phyloP scores from a whole-genome alignment of 192 early-diverging fungal species.

The Dissophora globulifera region DNA sequence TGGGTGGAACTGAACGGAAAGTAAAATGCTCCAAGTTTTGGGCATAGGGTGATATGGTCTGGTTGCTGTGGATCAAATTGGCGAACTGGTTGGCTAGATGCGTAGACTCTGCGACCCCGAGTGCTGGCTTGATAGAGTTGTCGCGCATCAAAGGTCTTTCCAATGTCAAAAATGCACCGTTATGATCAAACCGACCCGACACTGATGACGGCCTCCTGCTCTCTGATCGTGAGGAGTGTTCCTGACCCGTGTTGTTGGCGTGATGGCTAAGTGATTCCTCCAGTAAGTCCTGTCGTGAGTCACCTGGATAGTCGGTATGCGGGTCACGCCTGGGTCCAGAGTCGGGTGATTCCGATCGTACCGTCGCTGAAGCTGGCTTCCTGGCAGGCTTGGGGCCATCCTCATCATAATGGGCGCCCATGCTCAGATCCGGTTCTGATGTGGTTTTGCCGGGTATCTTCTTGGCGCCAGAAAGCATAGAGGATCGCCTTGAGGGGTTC shows the following conservation, averaged over 20 bases:
- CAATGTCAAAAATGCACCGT: background rate
- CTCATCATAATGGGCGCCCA: slow-evolving; percentile 24
- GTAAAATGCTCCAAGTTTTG: slow-evolving; percentile 83
- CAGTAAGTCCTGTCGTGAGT: slow-evolving; percentile 28
- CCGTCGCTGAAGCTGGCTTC: slow-evolving; percentile 50
- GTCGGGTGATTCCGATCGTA: slow-evolving; percentile 47
- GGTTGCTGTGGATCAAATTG: slow-evolving; percentile 83
- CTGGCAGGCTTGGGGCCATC: slow-evolving; percentile 11
- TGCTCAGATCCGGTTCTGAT: slow-evolving; percentile 27
- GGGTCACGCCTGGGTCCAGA: slow-evolving; percentile 38
- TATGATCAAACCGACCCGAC: slow-evolving; percentile 7
- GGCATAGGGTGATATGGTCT: slow-evolving; percentile 89
- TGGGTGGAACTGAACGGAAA: slow-evolving; percentile 70
- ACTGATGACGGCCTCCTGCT: slow-evolving; percentile 37
- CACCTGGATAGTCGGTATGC: slow-evolving; percentile 37
- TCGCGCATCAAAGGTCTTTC: slow-evolving; percentile 26
- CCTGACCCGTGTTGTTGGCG: slow-evolving; percentile 6
- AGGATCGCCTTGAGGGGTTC: slow-evolving; percentile 37
- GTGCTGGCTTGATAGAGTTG: slow-evolving; percentile 1
- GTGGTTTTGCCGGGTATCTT: slow-evolving; percentile 30
- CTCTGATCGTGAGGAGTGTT: background rate
- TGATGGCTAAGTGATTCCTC: slow-evolving; percentile 42
- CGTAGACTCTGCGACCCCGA: slow-evolving; percentile 59
- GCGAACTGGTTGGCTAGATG: slow-evolving; percentile 91
- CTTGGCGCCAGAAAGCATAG: slow-evolving; percentile 19